phyloP scores from a whole-genome alignment of 139 green algal genomes.

The Closterium sp. region DNA sequence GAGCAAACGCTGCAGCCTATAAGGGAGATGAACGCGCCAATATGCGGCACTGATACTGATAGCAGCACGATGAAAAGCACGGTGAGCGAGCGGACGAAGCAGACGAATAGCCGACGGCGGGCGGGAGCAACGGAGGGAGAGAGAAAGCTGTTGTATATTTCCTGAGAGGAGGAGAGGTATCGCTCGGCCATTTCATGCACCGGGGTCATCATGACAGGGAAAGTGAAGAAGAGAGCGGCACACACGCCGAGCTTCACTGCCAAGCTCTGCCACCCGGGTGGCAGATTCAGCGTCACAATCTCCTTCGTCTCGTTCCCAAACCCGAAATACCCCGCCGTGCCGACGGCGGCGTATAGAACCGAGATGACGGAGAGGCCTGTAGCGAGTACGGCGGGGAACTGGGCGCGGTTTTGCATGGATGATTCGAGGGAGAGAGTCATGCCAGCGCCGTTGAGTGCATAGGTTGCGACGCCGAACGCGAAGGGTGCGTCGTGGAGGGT shows the following conservation, averaged over 20 bases:
- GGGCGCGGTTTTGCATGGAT: constrained; percentile 38
- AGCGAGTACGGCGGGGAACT: constrained; percentile 41
- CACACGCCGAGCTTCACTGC: constrained; percentile 53
- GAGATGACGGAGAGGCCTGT: constrained; percentile 45
- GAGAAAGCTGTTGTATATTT: neutral
- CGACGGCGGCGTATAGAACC: constrained; percentile 47
- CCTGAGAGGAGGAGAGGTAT: neutral
- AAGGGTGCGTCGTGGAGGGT: constrained; percentile 45
- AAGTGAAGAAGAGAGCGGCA: constrained; percentile 57
- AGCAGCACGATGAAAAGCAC: constrained; percentile 12
- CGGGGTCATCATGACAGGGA: constrained; percentile 59
- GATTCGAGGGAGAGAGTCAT: constrained; percentile 59
- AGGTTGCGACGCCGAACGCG: constrained; percentile 58
- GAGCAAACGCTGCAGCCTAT: constrained; percentile 32
- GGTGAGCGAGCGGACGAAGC: neutral
- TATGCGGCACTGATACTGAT: constrained; percentile 18
- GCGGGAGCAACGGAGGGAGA: neutral
- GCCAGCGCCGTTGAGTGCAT: constrained; percentile 59
- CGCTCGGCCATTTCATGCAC: neutral
- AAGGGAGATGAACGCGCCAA: constrained; percentile 24
- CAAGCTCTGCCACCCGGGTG: constrained; percentile 36
- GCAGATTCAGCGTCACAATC: constrained; percentile 61
- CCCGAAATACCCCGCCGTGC: constrained; percentile 30
- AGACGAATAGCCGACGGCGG: constrained; percentile 3
- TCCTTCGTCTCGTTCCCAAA: constrained; percentile 45